These are phyloP conservation scores for Chytridium lagenaria DNA, from an alignment of 371 early-diverging fungal species.

Conservation along the genomic window DNA sequence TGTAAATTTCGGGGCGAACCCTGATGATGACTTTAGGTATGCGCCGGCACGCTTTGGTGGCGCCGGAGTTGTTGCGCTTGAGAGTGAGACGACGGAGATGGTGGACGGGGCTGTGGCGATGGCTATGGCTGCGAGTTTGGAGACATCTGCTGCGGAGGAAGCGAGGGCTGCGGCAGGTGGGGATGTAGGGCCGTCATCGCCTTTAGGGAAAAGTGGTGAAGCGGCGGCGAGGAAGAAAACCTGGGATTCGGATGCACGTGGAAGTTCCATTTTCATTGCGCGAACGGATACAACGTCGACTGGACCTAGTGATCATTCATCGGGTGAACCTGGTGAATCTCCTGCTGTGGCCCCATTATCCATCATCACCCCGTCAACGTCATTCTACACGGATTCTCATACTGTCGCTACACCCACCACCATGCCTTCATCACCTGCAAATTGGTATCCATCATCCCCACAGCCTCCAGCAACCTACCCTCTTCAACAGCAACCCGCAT, in stretches of 20 bases:
- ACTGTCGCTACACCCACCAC: too few relatives aligned
- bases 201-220: background rate
- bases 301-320: background rate
- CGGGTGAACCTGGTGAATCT: background rate
- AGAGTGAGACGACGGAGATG: background rate
- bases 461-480: too few relatives aligned
- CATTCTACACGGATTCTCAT: background rate
- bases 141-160: background rate
- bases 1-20: background rate
- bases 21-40: background rate
- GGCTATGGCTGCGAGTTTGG: background rate
- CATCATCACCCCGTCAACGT: background rate
- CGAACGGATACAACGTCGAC: background rate
- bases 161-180: background rate
- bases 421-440: too few relatives aligned
- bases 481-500: too few relatives aligned
- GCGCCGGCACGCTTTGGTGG: background rate
- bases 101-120: background rate
- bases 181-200: too few relatives aligned
- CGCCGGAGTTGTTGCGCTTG: background rate
- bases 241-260: conserved; percentile 3
- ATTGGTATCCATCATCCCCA: too few relatives aligned
- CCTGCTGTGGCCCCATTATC: background rate
- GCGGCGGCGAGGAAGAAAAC: conserved; percentile 7
- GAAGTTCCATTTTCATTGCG: background rate